These are phyloP conservation scores for Geotrichum europaeum DNA, from an alignment of 1,139 yeast species.

Conservation along the genomic window DNA sequence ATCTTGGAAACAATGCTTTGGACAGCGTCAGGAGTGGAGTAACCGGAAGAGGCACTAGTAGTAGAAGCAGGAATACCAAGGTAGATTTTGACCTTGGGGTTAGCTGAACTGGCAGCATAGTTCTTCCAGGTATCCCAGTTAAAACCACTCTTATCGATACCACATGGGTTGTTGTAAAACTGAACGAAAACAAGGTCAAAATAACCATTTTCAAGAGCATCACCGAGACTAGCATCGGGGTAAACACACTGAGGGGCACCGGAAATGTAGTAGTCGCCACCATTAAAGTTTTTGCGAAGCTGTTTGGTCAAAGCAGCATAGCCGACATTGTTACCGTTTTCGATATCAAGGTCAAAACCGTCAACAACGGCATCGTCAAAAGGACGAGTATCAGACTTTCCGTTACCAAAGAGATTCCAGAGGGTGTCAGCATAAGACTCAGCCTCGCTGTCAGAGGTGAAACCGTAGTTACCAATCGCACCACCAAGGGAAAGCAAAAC, in stretches of 20 bases:
- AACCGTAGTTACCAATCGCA: constrained; percentile 71
- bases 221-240: constrained; percentile 80
- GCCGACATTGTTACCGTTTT: constrained; percentile 47
- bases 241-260: constrained; percentile 95
- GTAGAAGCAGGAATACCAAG: constrained; percentile 69
- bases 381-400: constrained; percentile 57
- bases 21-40: constrained; percentile 29
- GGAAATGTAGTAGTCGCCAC: constrained; percentile 57
- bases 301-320: constrained; percentile 45
- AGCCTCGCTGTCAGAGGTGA: constrained; percentile 55
- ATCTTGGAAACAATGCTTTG: constrained; percentile 22
- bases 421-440: constrained; percentile 61
- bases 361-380: constrained; percentile 61
- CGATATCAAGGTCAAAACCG: constrained; percentile 70
- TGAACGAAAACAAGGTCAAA: constrained; percentile 86
- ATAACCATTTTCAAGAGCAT: constrained; percentile 51
- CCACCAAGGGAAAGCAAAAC: constrained; percentile 79
- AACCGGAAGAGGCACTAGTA: constrained; percentile 66
- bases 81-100: constrained; percentile 52
- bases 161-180: constrained; percentile 86
- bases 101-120: constrained; percentile 57
- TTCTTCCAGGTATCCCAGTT: constrained; percentile 68
- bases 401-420: constrained; percentile 85
- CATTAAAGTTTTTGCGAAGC: constrained; percentile 51
- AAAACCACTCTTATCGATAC: constrained; percentile 35